Percentiles rank a stretch among this genome's conserved stretches.
Conservation (phyloP, 192 early-diverging fungal species). For the Chytriomyces sp. region DNA sequence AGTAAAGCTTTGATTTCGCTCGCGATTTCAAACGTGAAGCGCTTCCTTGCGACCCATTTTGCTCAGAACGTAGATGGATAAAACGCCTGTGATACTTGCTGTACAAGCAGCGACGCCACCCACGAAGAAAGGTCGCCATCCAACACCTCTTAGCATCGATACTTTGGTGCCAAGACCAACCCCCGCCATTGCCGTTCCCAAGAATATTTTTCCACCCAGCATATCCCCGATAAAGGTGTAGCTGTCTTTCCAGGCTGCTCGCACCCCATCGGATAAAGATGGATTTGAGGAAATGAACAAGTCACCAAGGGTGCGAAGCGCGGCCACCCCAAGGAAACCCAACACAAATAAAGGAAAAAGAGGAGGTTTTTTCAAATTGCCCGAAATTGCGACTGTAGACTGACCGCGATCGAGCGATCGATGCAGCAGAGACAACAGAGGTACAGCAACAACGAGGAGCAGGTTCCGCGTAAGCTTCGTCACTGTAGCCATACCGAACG, state of each 20-base stretch:
- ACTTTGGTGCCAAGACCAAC: constrained; percentile 3
- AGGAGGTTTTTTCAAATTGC: constrained; percentile 2
- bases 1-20: too few species aligned
- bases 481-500: constrained; percentile 15
- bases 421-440: constrained; percentile 1
- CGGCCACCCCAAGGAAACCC: constrained; percentile 14
- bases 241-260: background rate
- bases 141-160: background rate
- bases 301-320: constrained; percentile 5
- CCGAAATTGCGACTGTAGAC: background rate
- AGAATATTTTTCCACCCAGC: background rate
- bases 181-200: constrained; percentile 22
- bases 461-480: constrained; percentile 21
- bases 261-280: background rate
- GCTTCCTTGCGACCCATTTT: background rate
- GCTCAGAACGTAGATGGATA: constrained; percentile 6
- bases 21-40: too few species aligned
- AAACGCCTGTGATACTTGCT: background rate
- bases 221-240: background rate
- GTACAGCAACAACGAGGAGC: constrained; percentile 13
- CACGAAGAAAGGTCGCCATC: constrained; percentile 1
- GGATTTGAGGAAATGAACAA: background rate
- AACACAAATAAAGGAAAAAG: constrained; percentile 18
- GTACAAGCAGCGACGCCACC: constrained; percentile 1
- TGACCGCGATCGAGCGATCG: background rate